Evolutionary conservation across 192 early-diverging fungal species (phyloP).

Genomic region (Umbelopsis sp.): DNA sequence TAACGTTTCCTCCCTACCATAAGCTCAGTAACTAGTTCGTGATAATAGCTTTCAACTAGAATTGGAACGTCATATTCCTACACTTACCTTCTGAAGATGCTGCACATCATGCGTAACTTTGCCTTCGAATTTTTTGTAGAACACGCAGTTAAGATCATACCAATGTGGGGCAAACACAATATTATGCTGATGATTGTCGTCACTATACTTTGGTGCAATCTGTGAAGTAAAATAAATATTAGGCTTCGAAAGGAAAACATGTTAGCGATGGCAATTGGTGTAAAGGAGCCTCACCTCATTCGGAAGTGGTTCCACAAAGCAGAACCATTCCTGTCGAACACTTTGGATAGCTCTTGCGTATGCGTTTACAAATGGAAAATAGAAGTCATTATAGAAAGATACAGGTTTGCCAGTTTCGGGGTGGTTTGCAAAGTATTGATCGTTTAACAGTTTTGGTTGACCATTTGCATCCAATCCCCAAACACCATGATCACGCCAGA

Average conservation of each 20-base stretch:
- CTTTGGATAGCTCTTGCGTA: slow-evolving; percentile 65
- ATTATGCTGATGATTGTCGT: slow-evolving; percentile 52
- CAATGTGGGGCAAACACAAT: slow-evolving; percentile 84
- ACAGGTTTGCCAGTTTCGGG: slow-evolving; percentile 55
- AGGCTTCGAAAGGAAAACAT: no score
- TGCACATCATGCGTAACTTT: slow-evolving; percentile 83
- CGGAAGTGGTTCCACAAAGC: slow-evolving; percentile 84
- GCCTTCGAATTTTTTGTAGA: slow-evolving; percentile 71
- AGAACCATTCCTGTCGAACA: slow-evolving; percentile 48
- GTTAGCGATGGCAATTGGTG: no score
- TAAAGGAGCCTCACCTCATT: slow-evolving; percentile 74
- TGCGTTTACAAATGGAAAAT: slow-evolving; percentile 69
- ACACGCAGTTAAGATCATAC: slow-evolving; percentile 83
- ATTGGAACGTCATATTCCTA: not conserved
- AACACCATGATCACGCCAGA: slow-evolving; percentile 80
- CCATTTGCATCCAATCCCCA: slow-evolving; percentile 60
- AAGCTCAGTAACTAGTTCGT: not conserved
- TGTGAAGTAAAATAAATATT: slow-evolving; percentile 23
- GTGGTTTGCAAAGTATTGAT: slow-evolving; percentile 70
- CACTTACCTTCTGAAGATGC: slow-evolving; percentile 60
- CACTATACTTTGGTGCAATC: slow-evolving; percentile 46
- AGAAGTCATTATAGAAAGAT: slow-evolving; percentile 72
- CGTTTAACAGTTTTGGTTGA: slow-evolving; percentile 49
- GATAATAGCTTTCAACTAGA: not conserved
- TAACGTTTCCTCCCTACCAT: slow-evolving; percentile 69